Evolutionary conservation across 2,329 filamentous ascomycete species (phyloP), one percentile per base, ranked within the genome.

Genomic region (Oidium heveae): DNA sequence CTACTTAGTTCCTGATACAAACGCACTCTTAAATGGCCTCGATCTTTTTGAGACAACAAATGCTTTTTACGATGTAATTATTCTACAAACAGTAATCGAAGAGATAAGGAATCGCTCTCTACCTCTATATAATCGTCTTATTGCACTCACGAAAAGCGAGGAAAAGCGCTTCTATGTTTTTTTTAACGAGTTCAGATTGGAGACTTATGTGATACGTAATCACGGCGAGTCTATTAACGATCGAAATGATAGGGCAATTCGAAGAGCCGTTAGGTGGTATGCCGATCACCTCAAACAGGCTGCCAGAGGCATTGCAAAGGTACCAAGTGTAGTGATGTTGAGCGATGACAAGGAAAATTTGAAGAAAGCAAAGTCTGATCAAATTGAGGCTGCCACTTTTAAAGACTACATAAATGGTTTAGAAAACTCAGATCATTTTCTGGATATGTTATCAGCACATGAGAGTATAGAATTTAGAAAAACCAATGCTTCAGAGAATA

Each of bases 141-240:
- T 96, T 60, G 80, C 84, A 22, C 72, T 98, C 59, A 94, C 88
- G 41, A 94, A 89, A 68, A 94, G 89, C 64, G 87, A 94, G 62
- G 87, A 94, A 60, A 98, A 98, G 72, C 80, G 89, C 55, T 96
- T 94, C 66, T 95, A 96, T 64, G 86, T 98, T 54, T 98, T 98
- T 67, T 96, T 96, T 76, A 98, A 98, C 67, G 91, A 98, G 63
- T 98, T 98, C 65, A 78, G 89, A 53, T 72, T 88, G 41, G 93
- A 98, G 67, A 98, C 91, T 0, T 84, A 94, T 64, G 77, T 95
- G 51, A 70, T 75, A 32, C 76, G 91, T 58, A 75, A 80, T 20
- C 68, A 74, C 6, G 82, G 84, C 39, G 91, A 98, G 70, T 83
- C 78, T 2, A 91, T 98, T 68, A 98, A 98, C 66, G 91, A 98